These are phyloP conservation scores for Lasiodiplodia gonubiensis DNA, from an alignment of 2,329 filamentous ascomycete genomes.

Conservation along the genomic window DNA sequence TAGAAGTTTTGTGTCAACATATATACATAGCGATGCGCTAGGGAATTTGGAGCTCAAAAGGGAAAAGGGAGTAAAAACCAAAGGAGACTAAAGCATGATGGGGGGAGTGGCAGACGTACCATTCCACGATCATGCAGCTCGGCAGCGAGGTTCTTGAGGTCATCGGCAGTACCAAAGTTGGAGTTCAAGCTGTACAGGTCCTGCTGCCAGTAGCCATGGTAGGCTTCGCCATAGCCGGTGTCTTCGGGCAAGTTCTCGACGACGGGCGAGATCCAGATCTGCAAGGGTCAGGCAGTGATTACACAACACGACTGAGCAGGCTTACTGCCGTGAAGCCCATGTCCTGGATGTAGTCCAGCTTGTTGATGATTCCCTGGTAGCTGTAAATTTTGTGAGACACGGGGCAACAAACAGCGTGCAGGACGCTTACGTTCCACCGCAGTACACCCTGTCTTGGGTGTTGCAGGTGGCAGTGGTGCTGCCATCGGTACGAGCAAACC, in stretches of 20 bases:
- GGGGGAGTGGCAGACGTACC: constrained; percentile 43
- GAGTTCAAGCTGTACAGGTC: constrained; percentile 61
- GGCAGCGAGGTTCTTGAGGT: constrained; percentile 62
- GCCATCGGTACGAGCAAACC: constrained; percentile 48
- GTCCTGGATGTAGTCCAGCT: constrained; percentile 67
- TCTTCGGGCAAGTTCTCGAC: constrained; percentile 49
- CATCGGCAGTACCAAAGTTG: constrained; percentile 64
- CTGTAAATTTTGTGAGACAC: not conserved
- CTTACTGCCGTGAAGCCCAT: constrained; percentile 65
- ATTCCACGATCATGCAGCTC: constrained; percentile 62
- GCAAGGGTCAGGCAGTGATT: not conserved
- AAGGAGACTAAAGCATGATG: not conserved
- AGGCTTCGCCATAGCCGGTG: constrained; percentile 52
- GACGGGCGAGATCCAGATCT: constrained; percentile 57
- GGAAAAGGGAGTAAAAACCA: not conserved
- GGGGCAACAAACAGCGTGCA: not conserved
- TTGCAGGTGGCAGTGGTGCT: constrained; percentile 48
- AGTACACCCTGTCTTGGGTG: constrained; percentile 33
- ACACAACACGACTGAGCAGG: not conserved
- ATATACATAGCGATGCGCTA: not conserved
- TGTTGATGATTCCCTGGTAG: constrained; percentile 62
- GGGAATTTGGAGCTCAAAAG: not conserved
- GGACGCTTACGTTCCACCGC: constrained; percentile 13
- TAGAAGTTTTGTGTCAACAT: constrained; percentile 28
- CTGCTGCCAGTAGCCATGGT: constrained; percentile 61